These are phyloP conservation scores for Clavispora carvajalis DNA, from an alignment of 805 yeast species.

Conservation along the genomic window DNA sequence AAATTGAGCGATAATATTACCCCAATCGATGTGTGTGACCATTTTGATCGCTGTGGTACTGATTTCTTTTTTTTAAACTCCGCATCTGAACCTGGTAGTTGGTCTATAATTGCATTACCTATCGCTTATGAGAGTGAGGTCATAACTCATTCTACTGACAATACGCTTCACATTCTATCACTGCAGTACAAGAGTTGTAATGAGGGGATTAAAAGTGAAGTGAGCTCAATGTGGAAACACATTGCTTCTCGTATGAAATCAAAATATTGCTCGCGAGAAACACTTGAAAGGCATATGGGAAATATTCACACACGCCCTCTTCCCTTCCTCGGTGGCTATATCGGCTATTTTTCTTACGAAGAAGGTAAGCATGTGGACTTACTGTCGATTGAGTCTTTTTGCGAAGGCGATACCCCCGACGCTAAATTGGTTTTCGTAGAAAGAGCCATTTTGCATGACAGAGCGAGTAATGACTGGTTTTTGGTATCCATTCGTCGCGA, in stretches of 20 bases:
- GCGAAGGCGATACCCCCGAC: constrained; percentile 53
- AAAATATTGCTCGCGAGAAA: constrained; percentile 25
- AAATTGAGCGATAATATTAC: constrained; percentile 10
- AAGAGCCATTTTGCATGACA: constrained; percentile 55
- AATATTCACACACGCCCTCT: constrained; percentile 28
- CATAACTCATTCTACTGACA: constrained; percentile 58
- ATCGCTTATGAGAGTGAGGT: constrained; percentile 37
- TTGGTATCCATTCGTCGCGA: constrained; percentile 44
- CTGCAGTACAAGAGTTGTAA: constrained; percentile 20
- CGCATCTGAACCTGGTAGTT: constrained; percentile 78
- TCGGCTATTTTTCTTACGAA: constrained; percentile 86
- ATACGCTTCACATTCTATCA: constrained; percentile 16
- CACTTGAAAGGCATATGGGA: constrained; percentile 17
- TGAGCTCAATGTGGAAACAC: constrained; percentile 46
- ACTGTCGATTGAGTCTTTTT: constrained; percentile 32
- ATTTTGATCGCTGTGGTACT: constrained; percentile 15
- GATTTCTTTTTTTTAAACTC: constrained; percentile 63
- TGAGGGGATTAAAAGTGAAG: background rate
- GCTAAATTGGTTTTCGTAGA: constrained; percentile 69
- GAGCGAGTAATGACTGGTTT: constrained; percentile 39
- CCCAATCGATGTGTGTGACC: constrained; percentile 52
- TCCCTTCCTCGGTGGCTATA: constrained; percentile 88
- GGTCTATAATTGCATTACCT: constrained; percentile 83
- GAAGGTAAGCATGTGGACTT: constrained; percentile 55
- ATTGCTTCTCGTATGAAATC: constrained; percentile 45